Evolutionary conservation across 176 grass and related monocot species (phyloP).

Genomic region (Rhynchospora breviuscula): DNA sequence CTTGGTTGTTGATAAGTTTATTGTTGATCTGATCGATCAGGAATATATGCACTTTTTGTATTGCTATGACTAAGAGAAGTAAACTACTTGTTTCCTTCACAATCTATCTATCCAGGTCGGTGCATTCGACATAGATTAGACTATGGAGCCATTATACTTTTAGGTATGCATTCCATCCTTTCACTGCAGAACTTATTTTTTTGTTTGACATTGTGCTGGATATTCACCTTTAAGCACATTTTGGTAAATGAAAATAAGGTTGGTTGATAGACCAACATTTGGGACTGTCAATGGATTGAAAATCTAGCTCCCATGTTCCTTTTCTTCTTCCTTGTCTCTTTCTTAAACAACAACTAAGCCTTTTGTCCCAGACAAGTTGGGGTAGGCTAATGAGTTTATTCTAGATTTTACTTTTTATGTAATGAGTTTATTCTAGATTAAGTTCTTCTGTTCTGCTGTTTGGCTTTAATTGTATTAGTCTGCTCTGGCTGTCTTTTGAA

Average conservation of each 20-base stretch:
- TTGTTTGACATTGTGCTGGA: not conserved
- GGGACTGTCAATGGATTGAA: not conserved
- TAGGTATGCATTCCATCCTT: conserved; percentile 41
- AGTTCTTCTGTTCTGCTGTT: too few species aligned
- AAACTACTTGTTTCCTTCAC: conserved; percentile 29
- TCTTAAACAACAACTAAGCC: too few species aligned
- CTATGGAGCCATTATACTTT: conserved; percentile 90
- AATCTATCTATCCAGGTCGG: conserved; percentile 48
- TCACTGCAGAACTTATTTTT: not conserved
- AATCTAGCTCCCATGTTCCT: not conserved
- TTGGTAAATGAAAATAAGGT: not conserved
- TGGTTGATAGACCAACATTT: not conserved
- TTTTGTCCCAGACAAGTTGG: too few species aligned
- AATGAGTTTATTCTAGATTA: not conserved
- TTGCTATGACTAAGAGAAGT: conserved; percentile 17
- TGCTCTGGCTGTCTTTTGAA: too few species aligned
- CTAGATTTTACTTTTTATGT: not conserved
- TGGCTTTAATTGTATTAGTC: too few species aligned
- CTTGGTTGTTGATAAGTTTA: not conserved
- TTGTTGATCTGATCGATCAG: not conserved
- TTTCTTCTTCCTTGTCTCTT: not conserved
- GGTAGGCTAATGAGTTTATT: too few species aligned
- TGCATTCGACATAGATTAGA: conserved; percentile 94
- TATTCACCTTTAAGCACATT: not conserved
- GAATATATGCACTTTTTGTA: not conserved